A percentile compares a stretch with the other conserved stretches of the same genome.
These are phyloP conservation scores for Asterophora parasitica DNA, from an alignment of 768 basidiomycete genomes.

Conservation along the genomic window DNA sequence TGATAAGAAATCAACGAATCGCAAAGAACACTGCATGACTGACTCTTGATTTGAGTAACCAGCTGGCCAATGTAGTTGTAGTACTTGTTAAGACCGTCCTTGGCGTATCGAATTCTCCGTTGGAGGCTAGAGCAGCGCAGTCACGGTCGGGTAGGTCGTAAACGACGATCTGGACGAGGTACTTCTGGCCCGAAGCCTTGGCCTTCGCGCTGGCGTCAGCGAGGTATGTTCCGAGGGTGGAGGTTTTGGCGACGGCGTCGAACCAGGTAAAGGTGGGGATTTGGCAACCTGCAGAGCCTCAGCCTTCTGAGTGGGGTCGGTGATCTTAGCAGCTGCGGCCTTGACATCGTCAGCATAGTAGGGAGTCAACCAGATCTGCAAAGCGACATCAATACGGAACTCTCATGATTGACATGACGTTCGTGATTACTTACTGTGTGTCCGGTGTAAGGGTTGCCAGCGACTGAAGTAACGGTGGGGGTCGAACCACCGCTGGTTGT, in stretches of 20 bases:
- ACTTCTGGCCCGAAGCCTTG: conserved; percentile 42
- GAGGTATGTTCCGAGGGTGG: conserved; percentile 52
- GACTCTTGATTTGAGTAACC: conserved; percentile 51
- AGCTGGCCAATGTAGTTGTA: conserved; percentile 58
- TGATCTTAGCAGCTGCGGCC: conserved; percentile 44
- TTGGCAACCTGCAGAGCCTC: conserved; percentile 51
- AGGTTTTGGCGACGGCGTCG: conserved; percentile 51
- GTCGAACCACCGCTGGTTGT: conserved; percentile 19
- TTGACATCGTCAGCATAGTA: conserved; percentile 52
- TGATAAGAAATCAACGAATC: background rate
- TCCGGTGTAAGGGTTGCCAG: conserved; percentile 52
- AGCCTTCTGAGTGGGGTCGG: conserved; percentile 42
- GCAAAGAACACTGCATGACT: conserved; percentile 11
- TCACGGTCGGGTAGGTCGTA: conserved; percentile 65
- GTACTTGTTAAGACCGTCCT: conserved; percentile 54
- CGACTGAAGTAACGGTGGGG: conserved; percentile 32
- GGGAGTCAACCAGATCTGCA: conserved; percentile 47
- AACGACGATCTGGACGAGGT: conserved; percentile 47
- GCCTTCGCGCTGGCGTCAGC: conserved; percentile 44
- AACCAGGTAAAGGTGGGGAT: conserved; percentile 64
- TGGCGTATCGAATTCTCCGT: conserved; percentile 58
- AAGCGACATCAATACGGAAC: background rate
- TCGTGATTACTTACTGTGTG: conserved; percentile 43
- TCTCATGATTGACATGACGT: background rate
- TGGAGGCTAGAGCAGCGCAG: conserved; percentile 60